Evolutionary conservation across 768 basidiomycete species (phyloP).

Genomic region (Psilocybe azurescens): DNA sequence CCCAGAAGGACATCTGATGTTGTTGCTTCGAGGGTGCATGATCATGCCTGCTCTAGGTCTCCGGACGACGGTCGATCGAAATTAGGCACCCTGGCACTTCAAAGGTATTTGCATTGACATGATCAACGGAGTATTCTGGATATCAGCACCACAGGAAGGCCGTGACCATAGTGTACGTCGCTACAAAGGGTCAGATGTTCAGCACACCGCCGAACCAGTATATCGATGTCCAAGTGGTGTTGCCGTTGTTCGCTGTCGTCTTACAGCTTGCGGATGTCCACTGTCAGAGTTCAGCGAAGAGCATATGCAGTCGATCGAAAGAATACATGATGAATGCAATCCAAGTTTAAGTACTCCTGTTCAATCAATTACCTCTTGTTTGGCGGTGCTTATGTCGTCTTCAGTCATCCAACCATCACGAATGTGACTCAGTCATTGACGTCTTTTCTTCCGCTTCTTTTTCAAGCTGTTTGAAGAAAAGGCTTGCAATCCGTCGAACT

Average conservation of each 20-base stretch:
- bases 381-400: too few species aligned
- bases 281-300: too few species aligned
- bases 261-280: too few species aligned
- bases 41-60: constrained; percentile 6
- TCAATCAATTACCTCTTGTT: too few species aligned
- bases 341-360: too few species aligned
- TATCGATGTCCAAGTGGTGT: not conserved
- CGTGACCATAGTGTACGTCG: not conserved
- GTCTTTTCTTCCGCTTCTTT: too few species aligned
- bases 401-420: too few species aligned
- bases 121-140: constrained; percentile 1
- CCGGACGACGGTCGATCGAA: constrained; percentile 2
- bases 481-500: too few species aligned
- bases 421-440: too few species aligned
- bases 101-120: constrained; percentile 10
- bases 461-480: too few species aligned
- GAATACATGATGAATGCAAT: too few species aligned
- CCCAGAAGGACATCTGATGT: constrained; percentile 15
- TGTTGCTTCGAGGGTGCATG: constrained; percentile 13
- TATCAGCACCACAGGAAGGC: not conserved
- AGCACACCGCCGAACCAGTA: not conserved
- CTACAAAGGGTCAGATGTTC: not conserved
- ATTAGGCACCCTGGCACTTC: constrained; percentile 4
- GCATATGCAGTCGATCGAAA: too few species aligned
- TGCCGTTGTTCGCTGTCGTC: not conserved